Evolutionary conservation across 352 stramenopile genomes (phyloP).

Genomic region (Achlya hypogyna): DNA sequence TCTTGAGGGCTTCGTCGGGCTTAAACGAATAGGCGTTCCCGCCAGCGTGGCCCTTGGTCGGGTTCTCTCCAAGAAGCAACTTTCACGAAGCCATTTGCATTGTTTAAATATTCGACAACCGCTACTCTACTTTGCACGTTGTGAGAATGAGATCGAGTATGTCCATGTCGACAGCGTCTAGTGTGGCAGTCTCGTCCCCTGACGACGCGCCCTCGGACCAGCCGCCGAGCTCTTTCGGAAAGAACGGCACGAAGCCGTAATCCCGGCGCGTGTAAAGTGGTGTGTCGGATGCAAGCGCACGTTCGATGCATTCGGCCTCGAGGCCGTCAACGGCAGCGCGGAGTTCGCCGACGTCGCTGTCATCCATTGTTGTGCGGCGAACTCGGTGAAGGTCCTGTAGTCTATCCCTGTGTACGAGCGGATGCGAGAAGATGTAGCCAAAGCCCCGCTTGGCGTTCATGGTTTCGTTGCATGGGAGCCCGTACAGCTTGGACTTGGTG

Average conservation of each 20-base stretch:
- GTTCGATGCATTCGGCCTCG: background rate
- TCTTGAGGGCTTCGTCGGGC: too few relatives aligned
- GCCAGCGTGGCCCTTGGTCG: too few relatives aligned
- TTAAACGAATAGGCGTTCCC: too few relatives aligned
- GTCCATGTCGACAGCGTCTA: conserved; percentile 83
- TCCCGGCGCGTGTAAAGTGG: background rate
- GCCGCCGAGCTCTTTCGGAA: conserved; percentile 87
- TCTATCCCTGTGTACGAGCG: background rate
- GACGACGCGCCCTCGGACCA: conserved; percentile 79
- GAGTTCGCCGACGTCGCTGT: background rate
- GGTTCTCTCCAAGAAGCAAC: too few relatives aligned
- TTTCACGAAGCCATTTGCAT: too few relatives aligned
- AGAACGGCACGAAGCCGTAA: conserved; percentile 88
- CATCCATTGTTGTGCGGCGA: background rate
- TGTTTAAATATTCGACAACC: too few relatives aligned
- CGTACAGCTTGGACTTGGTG: background rate
- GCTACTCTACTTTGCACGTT: background rate
- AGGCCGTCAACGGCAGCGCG: background rate
- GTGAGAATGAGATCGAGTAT: conserved; percentile 1
- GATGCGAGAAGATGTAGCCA: conserved; percentile 8
- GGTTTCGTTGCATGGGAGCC: background rate
- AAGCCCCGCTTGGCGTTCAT: conserved; percentile 2
- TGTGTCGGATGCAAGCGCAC: background rate
- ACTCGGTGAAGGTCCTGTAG: background rate
- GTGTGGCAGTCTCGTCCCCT: conserved; percentile 94